These are phyloP conservation scores for Xylaria cubensis DNA, from an alignment of 495 filamentous ascomycete genomes.

Conservation along the genomic window DNA sequence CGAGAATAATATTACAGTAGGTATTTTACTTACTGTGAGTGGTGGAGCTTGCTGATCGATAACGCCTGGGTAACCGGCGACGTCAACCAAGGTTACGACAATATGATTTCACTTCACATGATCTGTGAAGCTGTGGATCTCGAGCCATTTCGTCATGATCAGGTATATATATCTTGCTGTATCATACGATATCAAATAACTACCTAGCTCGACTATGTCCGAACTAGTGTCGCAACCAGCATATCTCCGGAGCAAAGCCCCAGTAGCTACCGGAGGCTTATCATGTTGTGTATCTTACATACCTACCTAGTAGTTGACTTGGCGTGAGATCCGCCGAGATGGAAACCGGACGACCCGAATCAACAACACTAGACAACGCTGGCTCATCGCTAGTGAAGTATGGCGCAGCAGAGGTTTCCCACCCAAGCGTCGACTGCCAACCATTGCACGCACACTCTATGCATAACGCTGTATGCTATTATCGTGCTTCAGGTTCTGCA, in stretches of 20 bases:
- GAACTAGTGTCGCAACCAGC: background rate
- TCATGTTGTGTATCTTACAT: background rate
- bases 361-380: background rate
- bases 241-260: background rate
- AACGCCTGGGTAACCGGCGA: background rate
- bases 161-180: constrained; percentile 8
- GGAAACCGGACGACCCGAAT: background rate
- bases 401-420: background rate
- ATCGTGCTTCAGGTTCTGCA: constrained; percentile 10
- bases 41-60: background rate
- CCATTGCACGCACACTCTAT: background rate
- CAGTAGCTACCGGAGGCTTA: constrained; percentile 1
- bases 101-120: background rate
- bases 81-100: background rate
- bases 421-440: background rate
- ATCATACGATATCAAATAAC: background rate
- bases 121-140: background rate
- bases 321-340: constrained; percentile 10
- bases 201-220: background rate
- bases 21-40: background rate
- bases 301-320: too few species aligned
- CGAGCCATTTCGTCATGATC: background rate
- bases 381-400: background rate
- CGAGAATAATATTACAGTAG: too few species aligned
- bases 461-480: constrained; percentile 7